Evolutionary conservation across 352 stramenopile species (phyloP), one percentile per base, ranked within the genome.

Genomic region (Thraustochytrium sp.): DNA sequence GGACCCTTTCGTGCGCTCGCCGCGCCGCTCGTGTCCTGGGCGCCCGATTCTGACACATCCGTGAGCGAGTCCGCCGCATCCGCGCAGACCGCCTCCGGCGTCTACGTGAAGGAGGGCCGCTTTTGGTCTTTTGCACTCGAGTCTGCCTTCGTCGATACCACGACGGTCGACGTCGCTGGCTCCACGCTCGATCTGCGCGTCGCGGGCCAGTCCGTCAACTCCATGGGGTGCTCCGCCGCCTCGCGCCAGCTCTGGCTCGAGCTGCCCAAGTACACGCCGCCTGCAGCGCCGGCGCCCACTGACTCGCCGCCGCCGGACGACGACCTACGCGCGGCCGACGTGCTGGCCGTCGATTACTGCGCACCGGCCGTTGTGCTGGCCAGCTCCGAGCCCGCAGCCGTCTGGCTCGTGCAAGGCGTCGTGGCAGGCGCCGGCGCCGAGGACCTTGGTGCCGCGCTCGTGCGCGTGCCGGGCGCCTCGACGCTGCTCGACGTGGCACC

Each of bases 161-260:
- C 65, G 9, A 16, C 5, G 5, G 46, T 61, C 21, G 26, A 73
- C 21, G 49, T 82, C 34, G 51, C 74, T 21, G 74, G 74, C 42
- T 51, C 23, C 13, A 54, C 53, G 18, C 11, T 31, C 34, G 9
- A 34, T 3, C 26, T 82, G 13, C 13, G n/a, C 18, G 16, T 82
- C 18, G 18, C 26, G 13, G 74, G 74, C 29, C 48, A 82, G 56
- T 8, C 49, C 46, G 74, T 82, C 23, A 82, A 31, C 74, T 11
- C 40, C 5, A 82, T 82, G 74, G 74, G 74, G 3, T 82, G 74
- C 51, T 36, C 53, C 5, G 53, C 74, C 18, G 56, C 26, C 18
- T 13, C 48, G 9, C 8, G 49, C n/a, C 13, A 76, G 9, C 5
- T 76, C 13, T 73, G 48, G 74, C 29, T 82, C n/a, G 74, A 82